Conservation (phyloP, 2,329 filamentous ascomycete species). For the Ophiocordyceps camponoti-leonardi region DNA sequence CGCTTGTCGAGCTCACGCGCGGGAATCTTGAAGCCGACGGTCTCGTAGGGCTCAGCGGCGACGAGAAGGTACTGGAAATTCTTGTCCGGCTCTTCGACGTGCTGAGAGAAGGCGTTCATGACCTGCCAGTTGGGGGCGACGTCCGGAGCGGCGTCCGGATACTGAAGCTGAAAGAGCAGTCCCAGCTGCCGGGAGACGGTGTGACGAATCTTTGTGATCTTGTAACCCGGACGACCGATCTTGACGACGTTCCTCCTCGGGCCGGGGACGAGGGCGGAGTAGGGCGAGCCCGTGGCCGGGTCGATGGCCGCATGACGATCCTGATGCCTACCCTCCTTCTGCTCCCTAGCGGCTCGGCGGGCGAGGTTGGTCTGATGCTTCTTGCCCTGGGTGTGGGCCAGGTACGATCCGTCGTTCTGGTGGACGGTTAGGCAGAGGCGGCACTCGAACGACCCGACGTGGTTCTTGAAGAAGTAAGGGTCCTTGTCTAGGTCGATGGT, state of each 20-base stretch:
- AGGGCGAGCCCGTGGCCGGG: conserved; percentile 50
- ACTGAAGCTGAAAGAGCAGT: conserved; percentile 89
- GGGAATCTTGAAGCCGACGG: conserved; percentile 89
- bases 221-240: conserved; percentile 91
- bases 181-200: conserved; percentile 77
- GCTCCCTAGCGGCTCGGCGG: conserved; percentile 84
- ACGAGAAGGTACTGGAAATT: conserved; percentile 89
- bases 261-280: conserved; percentile 52
- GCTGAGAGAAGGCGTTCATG: conserved; percentile 96
- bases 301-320: conserved; percentile 25
- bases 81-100: conserved; percentile 85
- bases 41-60: conserved; percentile 95
- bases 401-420: conserved; percentile 97
- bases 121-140: conserved; percentile 75
- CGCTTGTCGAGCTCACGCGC: conserved; percentile 80
- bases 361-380: conserved; percentile 99
- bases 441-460: conserved; percentile 95
- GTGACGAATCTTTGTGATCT: conserved; percentile 91
- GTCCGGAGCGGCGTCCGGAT: conserved; percentile 69
- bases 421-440: conserved; percentile 93
- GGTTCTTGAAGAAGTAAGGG: conserved; percentile 99
- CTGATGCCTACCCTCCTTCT: conserved; percentile 65
- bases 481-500: conserved; percentile 99
- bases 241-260: conserved; percentile 77
- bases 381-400: conserved; percentile 93